A percentile compares a stretch with the other conserved stretches of the same genome.
Conservation (phyloP, 768 basidiomycete genomes). For the Mrakia gelida region DNA sequence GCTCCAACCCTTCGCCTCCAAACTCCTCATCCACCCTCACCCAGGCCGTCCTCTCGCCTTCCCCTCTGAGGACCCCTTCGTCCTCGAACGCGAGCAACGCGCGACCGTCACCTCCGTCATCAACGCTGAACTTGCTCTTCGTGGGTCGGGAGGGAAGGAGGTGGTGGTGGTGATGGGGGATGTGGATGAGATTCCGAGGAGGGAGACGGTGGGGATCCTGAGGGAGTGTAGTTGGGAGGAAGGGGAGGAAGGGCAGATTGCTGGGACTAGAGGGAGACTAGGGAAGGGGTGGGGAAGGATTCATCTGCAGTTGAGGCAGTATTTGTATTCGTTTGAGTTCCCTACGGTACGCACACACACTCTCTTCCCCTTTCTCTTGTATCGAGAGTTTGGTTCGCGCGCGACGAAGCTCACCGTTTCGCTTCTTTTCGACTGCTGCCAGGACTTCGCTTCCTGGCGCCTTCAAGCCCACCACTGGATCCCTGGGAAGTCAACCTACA, state of each 20-base stretch:
- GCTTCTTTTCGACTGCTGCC: background rate
- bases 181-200: conserved; percentile 59
- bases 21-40: conserved; percentile 54
- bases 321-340: conserved; percentile 61
- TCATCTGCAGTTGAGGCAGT: conserved; percentile 61
- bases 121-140: conserved; percentile 41
- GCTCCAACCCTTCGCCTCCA: conserved; percentile 54
- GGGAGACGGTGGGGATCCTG: conserved; percentile 54
- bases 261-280: background rate
- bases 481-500: conserved; percentile 47
- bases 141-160: conserved; percentile 17
- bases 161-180: conserved; percentile 58
- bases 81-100: conserved; percentile 53
- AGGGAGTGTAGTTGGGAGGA: conserved; percentile 44
- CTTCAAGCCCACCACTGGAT: conserved; percentile 55
- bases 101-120: conserved; percentile 46
- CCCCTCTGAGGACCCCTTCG: conserved; percentile 50
- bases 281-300: conserved; percentile 45
- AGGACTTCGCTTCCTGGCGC: conserved; percentile 48
- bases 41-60: conserved; percentile 32
- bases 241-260: conserved; percentile 38
- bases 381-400: background rate
- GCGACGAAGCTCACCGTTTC: background rate
- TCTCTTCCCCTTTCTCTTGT: conserved; percentile 38
- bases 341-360: conserved; percentile 50